Conservation (phyloP, 108 stramenopile genomes). For the Cyclostephanos tholiformis region DNA sequence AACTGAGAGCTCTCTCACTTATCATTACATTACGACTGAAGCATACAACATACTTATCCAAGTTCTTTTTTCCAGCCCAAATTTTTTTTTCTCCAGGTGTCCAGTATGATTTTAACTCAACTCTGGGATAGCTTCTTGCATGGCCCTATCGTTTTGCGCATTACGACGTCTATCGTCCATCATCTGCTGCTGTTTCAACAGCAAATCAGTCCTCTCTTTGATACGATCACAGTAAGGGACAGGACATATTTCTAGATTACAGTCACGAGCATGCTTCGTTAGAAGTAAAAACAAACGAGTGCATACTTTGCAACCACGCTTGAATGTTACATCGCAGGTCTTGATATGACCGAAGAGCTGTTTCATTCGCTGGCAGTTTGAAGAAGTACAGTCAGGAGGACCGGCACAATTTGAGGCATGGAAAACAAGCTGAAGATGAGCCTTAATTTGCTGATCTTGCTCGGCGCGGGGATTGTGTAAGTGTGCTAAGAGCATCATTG, state of each 20-base stretch:
- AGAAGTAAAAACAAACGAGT: conserved; percentile 79
- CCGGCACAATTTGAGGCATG: conserved; percentile 78
- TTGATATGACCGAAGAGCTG: conserved; percentile 65
- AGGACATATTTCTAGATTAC: conserved; percentile 65
- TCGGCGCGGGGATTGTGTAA: conserved; percentile 86
- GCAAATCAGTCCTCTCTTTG: conserved; percentile 61
- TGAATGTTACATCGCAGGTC: conserved; percentile 61
- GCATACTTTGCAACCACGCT: conserved; percentile 84
- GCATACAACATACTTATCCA: too few relatives aligned
- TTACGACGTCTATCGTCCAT: conserved; percentile 81
- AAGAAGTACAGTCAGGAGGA: conserved; percentile 62
- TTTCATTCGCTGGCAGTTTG: conserved; percentile 92
- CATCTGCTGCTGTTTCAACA: conserved; percentile 69
- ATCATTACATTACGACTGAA: too few relatives aligned
- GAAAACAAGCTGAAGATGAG: conserved; percentile 79
- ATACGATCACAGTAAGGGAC: conserved; percentile 85
- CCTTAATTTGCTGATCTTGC: conserved; percentile 65
- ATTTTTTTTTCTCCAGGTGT: too few relatives aligned
- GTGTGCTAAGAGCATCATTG: conserved; percentile 94
- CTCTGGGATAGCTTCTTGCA: not conserved
- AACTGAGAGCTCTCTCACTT: too few relatives aligned
- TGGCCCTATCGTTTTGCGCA: conserved; percentile 66
- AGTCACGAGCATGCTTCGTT: conserved; percentile 85
- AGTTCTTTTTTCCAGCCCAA: too few relatives aligned
- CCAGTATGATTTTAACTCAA: not conserved